phyloP scores from a whole-genome alignment of 306 rosid genomes.

The Cucumis sativus region DNA sequence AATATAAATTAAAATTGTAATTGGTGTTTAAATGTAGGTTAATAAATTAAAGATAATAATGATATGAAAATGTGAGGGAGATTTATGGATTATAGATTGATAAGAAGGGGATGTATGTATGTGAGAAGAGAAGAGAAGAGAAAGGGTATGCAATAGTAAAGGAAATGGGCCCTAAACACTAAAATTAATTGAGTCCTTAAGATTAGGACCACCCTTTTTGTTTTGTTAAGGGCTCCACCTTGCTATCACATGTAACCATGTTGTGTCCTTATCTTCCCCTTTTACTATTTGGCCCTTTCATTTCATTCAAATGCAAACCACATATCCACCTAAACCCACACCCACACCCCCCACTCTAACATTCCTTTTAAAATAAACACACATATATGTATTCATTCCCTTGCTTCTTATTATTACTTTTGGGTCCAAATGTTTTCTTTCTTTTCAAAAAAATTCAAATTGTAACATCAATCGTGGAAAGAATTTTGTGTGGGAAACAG shows the following conservation, averaged over 20 bases:
- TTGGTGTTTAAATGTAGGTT: no score
- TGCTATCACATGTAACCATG: neutral
- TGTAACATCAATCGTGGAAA: no score
- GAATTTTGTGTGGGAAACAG: no score
- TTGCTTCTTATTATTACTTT: no score
- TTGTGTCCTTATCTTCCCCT: neutral
- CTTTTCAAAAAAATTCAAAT: no score
- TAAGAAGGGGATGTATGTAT: neutral
- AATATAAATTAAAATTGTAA: no score
- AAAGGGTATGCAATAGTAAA: neutral
- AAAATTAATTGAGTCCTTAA: neutral
- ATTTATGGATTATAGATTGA: neutral
- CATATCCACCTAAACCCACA: no score
- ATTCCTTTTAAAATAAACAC: no score
- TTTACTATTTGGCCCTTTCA: neutral
- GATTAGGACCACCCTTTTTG: neutral
- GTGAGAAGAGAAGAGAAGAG: no score
- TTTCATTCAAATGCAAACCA: neutral
- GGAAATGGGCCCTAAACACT: neutral
- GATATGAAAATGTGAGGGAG: neutral
- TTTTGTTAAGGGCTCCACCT: neutral
- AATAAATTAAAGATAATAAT: neutral
- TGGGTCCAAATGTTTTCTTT: no score
- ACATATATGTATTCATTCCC: no score
- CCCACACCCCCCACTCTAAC: no score